These are phyloP conservation scores for Chaetomiaceae sp. DNA, from an alignment of 2,329 filamentous ascomycete genomes.

Conservation along the genomic window DNA sequence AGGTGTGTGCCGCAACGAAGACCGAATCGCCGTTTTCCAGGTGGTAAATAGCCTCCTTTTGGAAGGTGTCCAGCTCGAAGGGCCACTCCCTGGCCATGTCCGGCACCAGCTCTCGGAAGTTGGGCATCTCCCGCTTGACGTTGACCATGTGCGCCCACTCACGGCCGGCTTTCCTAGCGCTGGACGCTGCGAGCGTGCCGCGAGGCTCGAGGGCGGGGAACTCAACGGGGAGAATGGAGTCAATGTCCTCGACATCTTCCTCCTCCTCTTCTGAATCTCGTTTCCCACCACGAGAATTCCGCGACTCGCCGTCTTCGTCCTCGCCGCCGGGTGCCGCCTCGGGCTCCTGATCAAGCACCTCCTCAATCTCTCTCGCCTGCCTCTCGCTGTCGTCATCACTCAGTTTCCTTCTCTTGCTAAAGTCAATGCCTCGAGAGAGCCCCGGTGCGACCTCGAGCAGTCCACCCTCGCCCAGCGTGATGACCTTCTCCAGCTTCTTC, in stretches of 20 bases:
- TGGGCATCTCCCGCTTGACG: slow-evolving; percentile 85
- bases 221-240: slow-evolving; percentile 81
- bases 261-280: slow-evolving; percentile 28
- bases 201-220: slow-evolving; percentile 87
- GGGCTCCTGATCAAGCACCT: slow-evolving; percentile 47
- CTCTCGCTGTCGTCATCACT: slow-evolving; percentile 54
- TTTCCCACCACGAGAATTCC: slow-evolving; percentile 20
- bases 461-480: slow-evolving; percentile 75
- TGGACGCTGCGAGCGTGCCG: slow-evolving; percentile 65
- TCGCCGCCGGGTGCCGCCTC: slow-evolving; percentile 31
- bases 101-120: slow-evolving; percentile 87
- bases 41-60: slow-evolving; percentile 97
- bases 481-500: slow-evolving; percentile 71
- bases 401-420: slow-evolving; percentile 54
- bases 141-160: slow-evolving; percentile 99
- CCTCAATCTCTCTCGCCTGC: slow-evolving; percentile 63
- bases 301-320: slow-evolving; percentile 29
- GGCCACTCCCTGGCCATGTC: slow-evolving; percentile 96
- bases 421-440: slow-evolving; percentile 69
- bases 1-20: slow-evolving; percentile 96
- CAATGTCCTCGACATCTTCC: slow-evolving; percentile 60
- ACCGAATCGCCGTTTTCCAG: slow-evolving; percentile 94
- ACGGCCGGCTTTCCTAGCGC: slow-evolving; percentile 65
- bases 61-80: slow-evolving; percentile 95
- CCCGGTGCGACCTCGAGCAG: slow-evolving; percentile 79